phyloP scores from a whole-genome alignment of 2,329 filamentous ascomycete species.

The Trichoderma aggressivum region DNA sequence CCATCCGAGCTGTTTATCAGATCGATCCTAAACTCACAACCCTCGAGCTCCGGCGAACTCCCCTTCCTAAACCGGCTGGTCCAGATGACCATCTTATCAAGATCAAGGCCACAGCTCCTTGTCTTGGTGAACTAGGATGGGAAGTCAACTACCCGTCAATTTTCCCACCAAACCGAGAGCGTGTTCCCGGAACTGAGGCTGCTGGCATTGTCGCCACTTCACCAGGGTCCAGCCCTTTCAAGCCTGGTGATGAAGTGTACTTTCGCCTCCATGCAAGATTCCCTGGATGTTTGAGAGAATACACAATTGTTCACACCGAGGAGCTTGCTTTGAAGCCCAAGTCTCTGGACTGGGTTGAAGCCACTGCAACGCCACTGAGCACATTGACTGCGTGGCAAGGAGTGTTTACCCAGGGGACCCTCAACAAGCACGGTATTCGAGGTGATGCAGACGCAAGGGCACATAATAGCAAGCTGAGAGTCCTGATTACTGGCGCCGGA shows the following conservation, averaged over 20 bases:
- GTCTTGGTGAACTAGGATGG: constrained; percentile 35
- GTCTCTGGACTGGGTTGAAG: constrained; percentile 32
- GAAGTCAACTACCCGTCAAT: constrained; percentile 22
- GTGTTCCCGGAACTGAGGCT: constrained; percentile 38
- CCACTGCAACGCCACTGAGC: constrained; percentile 38
- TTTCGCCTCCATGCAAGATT: constrained; percentile 29
- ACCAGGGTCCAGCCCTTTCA: constrained; percentile 31
- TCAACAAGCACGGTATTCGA: constrained; percentile 29
- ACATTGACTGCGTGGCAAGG: constrained; percentile 42
- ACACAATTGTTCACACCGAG: constrained; percentile 30
- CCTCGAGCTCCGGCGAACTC: constrained; percentile 22
- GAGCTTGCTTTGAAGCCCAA: constrained; percentile 36
- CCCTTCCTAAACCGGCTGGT: constrained; percentile 24
- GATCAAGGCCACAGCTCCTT: constrained; percentile 33
- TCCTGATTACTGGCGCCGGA: constrained; percentile 40
- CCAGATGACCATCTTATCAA: constrained; percentile 31
- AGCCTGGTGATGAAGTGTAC: constrained; percentile 35
- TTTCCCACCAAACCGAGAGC: constrained; percentile 25
- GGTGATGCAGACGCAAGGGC: constrained; percentile 28
- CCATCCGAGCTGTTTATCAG: constrained; percentile 27
- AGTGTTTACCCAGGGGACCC: constrained; percentile 35
- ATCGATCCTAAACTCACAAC: constrained; percentile 22
- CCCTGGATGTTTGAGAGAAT: constrained; percentile 33
- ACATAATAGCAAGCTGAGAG: constrained; percentile 29
- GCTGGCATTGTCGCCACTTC: constrained; percentile 37